A percentile compares a stretch with the other conserved stretches of the same genome.
These are phyloP conservation scores for Pleurotus cornucopiae DNA, from an alignment of 768 basidiomycete species.

Conservation along the genomic window DNA sequence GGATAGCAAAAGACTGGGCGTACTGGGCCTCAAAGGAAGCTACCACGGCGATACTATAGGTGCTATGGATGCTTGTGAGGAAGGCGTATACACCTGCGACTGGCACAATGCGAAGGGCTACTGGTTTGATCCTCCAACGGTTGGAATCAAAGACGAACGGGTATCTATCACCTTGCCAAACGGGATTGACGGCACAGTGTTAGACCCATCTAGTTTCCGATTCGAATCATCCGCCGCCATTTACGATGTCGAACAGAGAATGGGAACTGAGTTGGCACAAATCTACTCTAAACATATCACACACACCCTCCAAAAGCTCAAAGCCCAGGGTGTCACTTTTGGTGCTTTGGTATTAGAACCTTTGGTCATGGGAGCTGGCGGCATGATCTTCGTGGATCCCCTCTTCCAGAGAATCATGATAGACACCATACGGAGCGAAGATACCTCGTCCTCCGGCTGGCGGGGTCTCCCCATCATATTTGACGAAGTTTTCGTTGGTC, in stretches of 20 bases:
- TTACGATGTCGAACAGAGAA: slow-evolving; percentile 67
- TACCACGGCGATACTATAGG: slow-evolving; percentile 99
- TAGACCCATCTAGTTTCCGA: background rate
- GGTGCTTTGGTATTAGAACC: slow-evolving; percentile 89
- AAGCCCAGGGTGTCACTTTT: slow-evolving; percentile 37
- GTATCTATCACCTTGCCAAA: slow-evolving; percentile 51
- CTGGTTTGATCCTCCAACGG: slow-evolving; percentile 89
- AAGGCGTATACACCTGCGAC: slow-evolving; percentile 90
- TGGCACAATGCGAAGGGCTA: slow-evolving; percentile 92
- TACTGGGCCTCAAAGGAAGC: slow-evolving; percentile 85
- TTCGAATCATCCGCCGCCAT: slow-evolving; percentile 15
- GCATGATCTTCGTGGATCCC: slow-evolving; percentile 97
- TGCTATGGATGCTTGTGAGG: slow-evolving; percentile 92
- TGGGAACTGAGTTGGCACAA: slow-evolving; percentile 55
- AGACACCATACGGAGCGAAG: slow-evolving; percentile 64
- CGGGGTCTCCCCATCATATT: slow-evolving; percentile 85
- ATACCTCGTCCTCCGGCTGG: slow-evolving; percentile 38
- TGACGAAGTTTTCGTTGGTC: slow-evolving; percentile 93
- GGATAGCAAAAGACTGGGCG: slow-evolving; percentile 49
- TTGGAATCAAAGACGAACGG: slow-evolving; percentile 62
- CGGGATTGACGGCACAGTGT: slow-evolving; percentile 30
- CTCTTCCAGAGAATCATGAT: slow-evolving; percentile 89
- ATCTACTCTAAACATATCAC: slow-evolving; percentile 61
- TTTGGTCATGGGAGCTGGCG: slow-evolving; percentile 90
- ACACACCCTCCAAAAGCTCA: slow-evolving; percentile 41